A percentile compares a stretch with the other conserved stretches of the same genome.
These are phyloP conservation scores for Corymbia maculata DNA, from an alignment of 345 rosid genomes.

Conservation along the genomic window DNA sequence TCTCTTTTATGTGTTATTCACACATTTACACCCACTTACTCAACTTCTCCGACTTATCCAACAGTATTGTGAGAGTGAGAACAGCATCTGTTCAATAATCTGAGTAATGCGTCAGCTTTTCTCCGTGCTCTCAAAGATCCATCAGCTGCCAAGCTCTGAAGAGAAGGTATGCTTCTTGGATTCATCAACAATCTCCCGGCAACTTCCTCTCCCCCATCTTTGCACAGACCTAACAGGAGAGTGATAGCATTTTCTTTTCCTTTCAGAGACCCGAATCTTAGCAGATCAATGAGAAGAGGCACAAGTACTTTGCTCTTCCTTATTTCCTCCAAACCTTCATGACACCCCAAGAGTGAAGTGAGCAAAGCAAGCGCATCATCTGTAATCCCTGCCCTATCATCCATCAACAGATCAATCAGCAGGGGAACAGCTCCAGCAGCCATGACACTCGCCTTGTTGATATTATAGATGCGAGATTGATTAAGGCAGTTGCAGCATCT, in stretches of 20 bases:
- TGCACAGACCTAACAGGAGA: slow-evolving; percentile 50
- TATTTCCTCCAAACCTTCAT: slow-evolving; percentile 40
- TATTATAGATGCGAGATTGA: slow-evolving; percentile 36
- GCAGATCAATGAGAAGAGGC: slow-evolving; percentile 50
- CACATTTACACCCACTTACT: background rate
- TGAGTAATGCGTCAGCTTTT: slow-evolving; percentile 57
- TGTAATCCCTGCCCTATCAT: slow-evolving; percentile 59
- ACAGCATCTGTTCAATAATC: slow-evolving; percentile 51
- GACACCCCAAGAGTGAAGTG: slow-evolving; percentile 30
- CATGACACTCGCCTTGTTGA: slow-evolving; percentile 39
- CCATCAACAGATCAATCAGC: slow-evolving; percentile 47
- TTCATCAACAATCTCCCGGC: slow-evolving; percentile 35
- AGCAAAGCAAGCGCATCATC: slow-evolving; percentile 51
- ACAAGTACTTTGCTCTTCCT: slow-evolving; percentile 35
- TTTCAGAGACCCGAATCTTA: slow-evolving; percentile 54
- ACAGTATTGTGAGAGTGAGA: slow-evolving; percentile 35
- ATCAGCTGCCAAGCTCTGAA: slow-evolving; percentile 40
- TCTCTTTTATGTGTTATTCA: background rate
- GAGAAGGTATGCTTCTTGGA: slow-evolving; percentile 64
- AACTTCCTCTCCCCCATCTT: slow-evolving; percentile 55
- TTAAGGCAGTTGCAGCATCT: slow-evolving; percentile 55
- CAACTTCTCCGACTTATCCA: slow-evolving; percentile 1
- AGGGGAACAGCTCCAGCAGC: slow-evolving; percentile 39
- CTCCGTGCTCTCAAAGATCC: slow-evolving; percentile 56
- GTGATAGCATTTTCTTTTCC: slow-evolving; percentile 58